Evolutionary conservation across 192 early-diverging fungal genomes (phyloP).

Genomic region (Pilaira anomala): DNA sequence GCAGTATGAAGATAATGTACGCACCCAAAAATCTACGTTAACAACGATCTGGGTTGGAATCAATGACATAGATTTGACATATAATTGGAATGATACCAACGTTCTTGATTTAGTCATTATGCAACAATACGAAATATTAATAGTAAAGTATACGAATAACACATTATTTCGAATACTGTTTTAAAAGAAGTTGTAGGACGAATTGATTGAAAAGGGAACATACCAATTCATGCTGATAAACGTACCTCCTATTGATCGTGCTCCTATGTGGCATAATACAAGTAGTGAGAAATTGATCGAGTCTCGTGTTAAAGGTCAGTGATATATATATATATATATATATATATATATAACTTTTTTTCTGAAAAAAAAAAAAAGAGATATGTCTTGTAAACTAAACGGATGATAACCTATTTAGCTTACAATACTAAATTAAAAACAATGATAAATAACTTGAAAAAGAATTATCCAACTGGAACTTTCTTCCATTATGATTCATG

Average conservation of each 20-base stretch:
- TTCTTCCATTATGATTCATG: constrained; percentile 13
- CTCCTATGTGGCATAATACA: constrained; percentile 2
- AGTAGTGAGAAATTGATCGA: not conserved
- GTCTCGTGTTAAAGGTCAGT: constrained; percentile 11
- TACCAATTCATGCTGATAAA: constrained; percentile 5
- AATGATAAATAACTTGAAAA: constrained; percentile 4
- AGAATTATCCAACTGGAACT: not conserved
- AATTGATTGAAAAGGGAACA: not conserved
- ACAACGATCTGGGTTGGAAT: constrained; percentile 22
- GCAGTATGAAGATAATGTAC: constrained; percentile 4
- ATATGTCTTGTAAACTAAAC: too few relatives aligned
- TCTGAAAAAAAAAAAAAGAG: too few relatives aligned
- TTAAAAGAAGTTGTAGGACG: not conserved
- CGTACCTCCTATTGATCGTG: constrained; percentile 16
- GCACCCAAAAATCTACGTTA: not conserved
- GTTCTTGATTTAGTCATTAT: constrained; percentile 7
- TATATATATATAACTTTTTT: too few relatives aligned
- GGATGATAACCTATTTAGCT: not conserved
- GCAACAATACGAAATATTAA: constrained; percentile 3
- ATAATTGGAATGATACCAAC: constrained; percentile 4
- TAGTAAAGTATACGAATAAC: constrained; percentile 13
- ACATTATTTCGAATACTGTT: too few relatives aligned
- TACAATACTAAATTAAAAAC: constrained; percentile 15
- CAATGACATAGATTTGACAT: constrained; percentile 17
- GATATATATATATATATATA: too few relatives aligned